phyloP scores from a whole-genome alignment of 2,329 filamentous ascomycete species.

The Venturia pyrina region DNA sequence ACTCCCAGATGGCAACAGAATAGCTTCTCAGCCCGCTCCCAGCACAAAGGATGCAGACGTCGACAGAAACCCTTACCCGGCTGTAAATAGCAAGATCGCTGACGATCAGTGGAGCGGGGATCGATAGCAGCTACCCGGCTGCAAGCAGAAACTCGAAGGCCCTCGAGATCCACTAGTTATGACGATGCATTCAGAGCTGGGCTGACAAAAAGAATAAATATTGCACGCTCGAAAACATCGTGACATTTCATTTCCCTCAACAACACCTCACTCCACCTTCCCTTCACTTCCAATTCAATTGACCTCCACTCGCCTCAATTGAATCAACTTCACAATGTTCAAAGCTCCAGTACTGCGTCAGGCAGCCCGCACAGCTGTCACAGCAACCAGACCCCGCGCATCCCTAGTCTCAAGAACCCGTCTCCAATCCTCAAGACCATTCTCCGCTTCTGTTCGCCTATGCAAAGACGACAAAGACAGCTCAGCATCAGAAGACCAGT shows the following conservation, averaged over 20 bases:
- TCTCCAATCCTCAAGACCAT: background rate
- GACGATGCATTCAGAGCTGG: background rate
- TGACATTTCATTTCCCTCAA: background rate
- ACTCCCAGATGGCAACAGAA: no score
- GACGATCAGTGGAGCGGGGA: constrained; percentile 9
- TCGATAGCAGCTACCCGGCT: constrained; percentile 4
- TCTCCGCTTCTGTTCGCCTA: constrained; percentile 16
- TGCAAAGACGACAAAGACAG: constrained; percentile 21
- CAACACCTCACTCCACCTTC: background rate
- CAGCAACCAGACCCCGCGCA: constrained; percentile 8
- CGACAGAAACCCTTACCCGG: background rate
- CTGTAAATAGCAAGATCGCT: background rate
- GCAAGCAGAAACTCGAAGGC: background rate
- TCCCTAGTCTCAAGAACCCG: background rate
- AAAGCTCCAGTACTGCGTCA: constrained; percentile 23
- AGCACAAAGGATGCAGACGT: background rate
- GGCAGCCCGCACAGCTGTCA: constrained; percentile 1
- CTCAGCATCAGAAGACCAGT: constrained; percentile 8
- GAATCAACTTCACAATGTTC: constrained; percentile 23
- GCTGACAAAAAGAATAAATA: background rate
- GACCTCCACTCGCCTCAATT: background rate
- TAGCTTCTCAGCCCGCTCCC: background rate
- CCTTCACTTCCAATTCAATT: constrained; percentile 7
- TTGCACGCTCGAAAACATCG: background rate
- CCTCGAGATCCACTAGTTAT: background rate